Base-by-base conservation (phyloP, 2,329 filamentous ascomycete species). In the Neofusicoccum laricinum region DNA sequence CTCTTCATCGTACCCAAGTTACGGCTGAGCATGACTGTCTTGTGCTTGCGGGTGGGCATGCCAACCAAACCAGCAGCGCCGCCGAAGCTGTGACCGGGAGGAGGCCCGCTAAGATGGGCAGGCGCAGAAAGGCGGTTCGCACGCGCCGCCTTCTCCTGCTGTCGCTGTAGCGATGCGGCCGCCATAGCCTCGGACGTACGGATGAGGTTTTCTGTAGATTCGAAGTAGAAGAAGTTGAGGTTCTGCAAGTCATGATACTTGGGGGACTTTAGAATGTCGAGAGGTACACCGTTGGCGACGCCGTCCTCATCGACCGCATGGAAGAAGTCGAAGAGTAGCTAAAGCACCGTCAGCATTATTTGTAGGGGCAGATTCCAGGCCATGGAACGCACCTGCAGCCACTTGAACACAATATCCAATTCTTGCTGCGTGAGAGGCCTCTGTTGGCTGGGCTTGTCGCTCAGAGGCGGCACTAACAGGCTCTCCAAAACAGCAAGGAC, bases 171-270 rank as follows among this genome's bases (percentile, higher is more conserved):
- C 3, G 90, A 96, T 45, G 93, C 92, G 2, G 91, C 89, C 3
- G 93, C 94, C 91, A 99, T 99, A 64, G 92, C 87, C 78, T 99
- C 95, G 2, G 92, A 97, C n/a, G 92, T 96, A 58, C 94, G 90
- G 70, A 98, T 92, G 12, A 99, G 85, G 70, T 91, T 93, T 66
- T 96, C 91, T 0, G 93, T 96, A 36, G 90, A 86, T 72, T 98
- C 93, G 73, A 95, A 96, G 81, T 99, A 99, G 83, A 98, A 99
- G 84, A 98, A 99, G 81, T 97, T 96, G 67, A 99, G 86, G 67
- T 92, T 94, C 69, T 95, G 92, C 62, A 99, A 87, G 77, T 99
- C 95, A 81, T 97, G 93, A 82, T 97, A 99, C 84, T 99, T 99
- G 73, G 94, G 92, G 69, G 92, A 96, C 79, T 96, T 97, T 73